Base-by-base conservation (phyloP, 306 rosid species). In the Pyrus bretschneideri region DNA sequence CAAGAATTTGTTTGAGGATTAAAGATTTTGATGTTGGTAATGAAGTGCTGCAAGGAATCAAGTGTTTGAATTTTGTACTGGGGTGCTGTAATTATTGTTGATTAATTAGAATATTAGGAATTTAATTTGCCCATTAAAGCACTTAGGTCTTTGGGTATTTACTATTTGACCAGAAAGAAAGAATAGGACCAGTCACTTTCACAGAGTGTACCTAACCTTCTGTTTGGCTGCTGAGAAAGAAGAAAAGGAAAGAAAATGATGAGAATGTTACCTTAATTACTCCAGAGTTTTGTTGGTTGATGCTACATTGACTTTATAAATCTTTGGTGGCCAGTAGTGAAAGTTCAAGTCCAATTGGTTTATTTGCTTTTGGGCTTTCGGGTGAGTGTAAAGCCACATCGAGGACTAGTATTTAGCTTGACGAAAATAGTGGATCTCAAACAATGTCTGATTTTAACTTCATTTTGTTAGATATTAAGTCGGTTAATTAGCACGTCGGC, bases 221-320 rank as follows among this genome's bases (percentile, higher is more conserved):
- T 35, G 70, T 49, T 67, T 51, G 71, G 69, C 72, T 66, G 46
- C 75, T 71, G 63, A 65, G 72, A 79, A 66, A 75, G 42, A 54
- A 75, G 71, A 57, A 60, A 44, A 71, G 15, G 40, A 27, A 67
- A 17, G 17, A 46, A 79, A 66, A n/a, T 55, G 42, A 58, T 51
- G 72, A 22, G 30, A 69, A 29, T 40, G 30, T 6, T 19, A 38
- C 44, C 80, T 52, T 13, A 27, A 31, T 51, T 27, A 51, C 45
- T 42, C 62, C 79, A 77, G n/a, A 15, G 46, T 79, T 69, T 15
- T 42, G 31, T 68, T 73, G 78, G 30, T 69, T 67, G 25, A 71
- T 77, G 67, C 57, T 72, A 74, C 49, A 67, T 61, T 83, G 38
- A 84, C 76, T 80, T 80, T 77, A 71, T 67, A 52, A n/a, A n/a